Evolutionary conservation across 768 basidiomycete genomes (phyloP).

Genomic region (Leccinum longicurvipes): DNA sequence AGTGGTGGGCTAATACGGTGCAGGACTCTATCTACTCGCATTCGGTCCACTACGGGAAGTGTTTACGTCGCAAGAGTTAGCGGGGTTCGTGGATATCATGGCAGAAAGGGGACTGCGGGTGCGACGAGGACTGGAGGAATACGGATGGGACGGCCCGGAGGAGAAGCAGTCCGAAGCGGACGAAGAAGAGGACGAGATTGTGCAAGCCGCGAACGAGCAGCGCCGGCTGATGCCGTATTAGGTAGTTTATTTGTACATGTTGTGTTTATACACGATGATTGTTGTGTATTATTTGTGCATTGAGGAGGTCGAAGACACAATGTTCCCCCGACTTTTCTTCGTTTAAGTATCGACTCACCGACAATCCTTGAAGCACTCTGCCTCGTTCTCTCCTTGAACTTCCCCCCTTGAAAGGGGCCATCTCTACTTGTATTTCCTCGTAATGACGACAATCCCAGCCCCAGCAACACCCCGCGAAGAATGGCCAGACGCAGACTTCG

Average conservation of each 20-base stretch:
- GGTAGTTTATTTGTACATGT: constrained; percentile 5
- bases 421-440: constrained; percentile 19
- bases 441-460: constrained; percentile 61
- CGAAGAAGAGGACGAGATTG: constrained; percentile 40
- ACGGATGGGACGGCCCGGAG: constrained; percentile 14
- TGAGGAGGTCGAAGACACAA: constrained; percentile 40
- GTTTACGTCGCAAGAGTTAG: constrained; percentile 60
- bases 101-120: constrained; percentile 69
- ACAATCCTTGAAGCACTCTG: constrained; percentile 11
- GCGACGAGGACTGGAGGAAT: constrained; percentile 55
- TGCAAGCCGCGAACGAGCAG: not conserved
- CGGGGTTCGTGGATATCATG: constrained; percentile 67
- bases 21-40: constrained; percentile 76
- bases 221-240: not conserved
- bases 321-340: constrained; percentile 36
- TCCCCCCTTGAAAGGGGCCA: constrained; percentile 21
- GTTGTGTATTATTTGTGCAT: constrained; percentile 24
- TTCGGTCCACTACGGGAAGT: constrained; percentile 66
- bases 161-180: constrained; percentile 16
- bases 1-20: constrained; percentile 10
- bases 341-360: constrained; percentile 14
- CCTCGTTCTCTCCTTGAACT: constrained; percentile 5
- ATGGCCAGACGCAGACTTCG: constrained; percentile 87
- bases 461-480: constrained; percentile 65
- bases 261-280: constrained; percentile 18